Evolutionary conservation across 805 yeast genomes (phyloP), one percentile per base, ranked within the genome.

Genomic region (Scheffersomyces coipomensis): DNA sequence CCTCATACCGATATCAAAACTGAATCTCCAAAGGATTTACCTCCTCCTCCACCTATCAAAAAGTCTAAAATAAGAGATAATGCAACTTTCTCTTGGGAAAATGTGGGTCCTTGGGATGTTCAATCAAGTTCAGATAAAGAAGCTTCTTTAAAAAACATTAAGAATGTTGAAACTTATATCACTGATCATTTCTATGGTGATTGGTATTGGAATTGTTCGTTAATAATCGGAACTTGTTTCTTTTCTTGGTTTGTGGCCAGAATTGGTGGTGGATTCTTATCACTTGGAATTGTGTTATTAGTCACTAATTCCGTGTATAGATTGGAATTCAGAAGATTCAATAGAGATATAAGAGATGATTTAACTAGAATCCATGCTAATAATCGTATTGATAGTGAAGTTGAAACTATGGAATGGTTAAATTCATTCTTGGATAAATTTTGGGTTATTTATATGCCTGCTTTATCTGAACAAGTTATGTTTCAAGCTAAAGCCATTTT

Each of bases 391-490:
- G 86, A 81, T 42, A 72, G 76, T 34, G 76, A 73, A 50, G 56
- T 73, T 39, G 95, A 86, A 63, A 81, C 90, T 7, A 84, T 86
- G 79, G 79, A 82, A 43, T 86, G 95, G 95, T 59, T 86, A 52
- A 86, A 86, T 53, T 76, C 82, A 18, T 85, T 86, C 53, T 62
- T 86, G 56, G 81, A 81, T 32, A 86, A 86, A 62, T 85, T 86
- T 55, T 86, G 95, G 95, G 86, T 85, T 41, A 84, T 86, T 44
- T 86, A 86, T 53, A 86, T 86, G 95, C 91, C 93, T 23, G 88
- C 86, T 1, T 67, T 86, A 36, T 81, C 89, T 5, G 88, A 84
- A 48, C 81, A 79, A 62, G 95, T 86, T 18, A 72, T 79, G 59
- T 76, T 74, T 35, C 77, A 75, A 52, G 85, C 88, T n/a, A 85